phyloP scores from a whole-genome alignment of 139 green algal species.

The Trebouxia sp. region DNA sequence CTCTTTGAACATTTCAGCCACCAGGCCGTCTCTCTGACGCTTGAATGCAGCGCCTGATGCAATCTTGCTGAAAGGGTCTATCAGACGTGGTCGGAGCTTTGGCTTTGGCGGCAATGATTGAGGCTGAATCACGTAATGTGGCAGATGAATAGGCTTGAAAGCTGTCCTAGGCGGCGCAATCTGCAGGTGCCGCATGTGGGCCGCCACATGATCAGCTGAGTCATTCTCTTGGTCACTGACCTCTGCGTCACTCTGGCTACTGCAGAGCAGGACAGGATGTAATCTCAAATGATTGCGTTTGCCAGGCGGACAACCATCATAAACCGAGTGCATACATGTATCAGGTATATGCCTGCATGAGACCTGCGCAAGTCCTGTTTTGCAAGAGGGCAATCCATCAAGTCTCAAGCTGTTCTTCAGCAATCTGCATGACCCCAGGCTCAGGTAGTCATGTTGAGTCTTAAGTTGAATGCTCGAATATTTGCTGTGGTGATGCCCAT shows the following conservation, averaged over 20 bases:
- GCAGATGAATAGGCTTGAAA: not conserved
- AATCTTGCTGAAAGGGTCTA: not conserved
- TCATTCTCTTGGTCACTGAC: not conserved
- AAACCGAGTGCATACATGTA: too few relatives aligned
- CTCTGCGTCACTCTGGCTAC: not conserved
- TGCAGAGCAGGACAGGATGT: not conserved
- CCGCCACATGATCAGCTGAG: not conserved
- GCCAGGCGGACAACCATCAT: too few relatives aligned
- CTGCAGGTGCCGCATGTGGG: not conserved
- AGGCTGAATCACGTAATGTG: not conserved
- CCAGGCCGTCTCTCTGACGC: constrained; percentile 36
- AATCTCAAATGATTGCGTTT: too few relatives aligned
- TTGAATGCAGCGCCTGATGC: constrained; percentile 37
- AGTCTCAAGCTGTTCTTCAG: too few relatives aligned
- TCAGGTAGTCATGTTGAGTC: too few relatives aligned
- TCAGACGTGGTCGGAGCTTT: not conserved
- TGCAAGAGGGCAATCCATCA: too few relatives aligned
- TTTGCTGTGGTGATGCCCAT: too few relatives aligned
- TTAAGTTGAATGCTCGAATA: too few relatives aligned
- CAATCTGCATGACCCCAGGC: too few relatives aligned
- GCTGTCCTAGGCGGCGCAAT: not conserved
- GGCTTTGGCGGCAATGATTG: not conserved
- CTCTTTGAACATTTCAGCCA: constrained; percentile 22
- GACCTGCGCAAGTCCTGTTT: too few relatives aligned
- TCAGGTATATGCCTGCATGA: too few relatives aligned